These are phyloP conservation scores for Fragaria iinumae DNA, from an alignment of 306 rosid species.

Conservation along the genomic window DNA sequence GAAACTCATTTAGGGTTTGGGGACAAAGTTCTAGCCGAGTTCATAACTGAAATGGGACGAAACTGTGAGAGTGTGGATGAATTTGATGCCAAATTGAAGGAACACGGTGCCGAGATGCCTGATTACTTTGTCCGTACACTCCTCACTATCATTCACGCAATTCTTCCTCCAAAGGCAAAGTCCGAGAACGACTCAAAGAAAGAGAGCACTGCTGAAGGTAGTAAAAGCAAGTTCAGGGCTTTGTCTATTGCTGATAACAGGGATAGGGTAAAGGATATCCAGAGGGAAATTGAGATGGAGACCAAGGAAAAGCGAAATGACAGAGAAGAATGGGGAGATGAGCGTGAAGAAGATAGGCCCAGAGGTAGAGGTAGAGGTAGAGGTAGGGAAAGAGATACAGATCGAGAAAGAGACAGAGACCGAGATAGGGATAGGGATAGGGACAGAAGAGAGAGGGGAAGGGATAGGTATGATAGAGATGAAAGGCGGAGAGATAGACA, in stretches of 20 bases:
- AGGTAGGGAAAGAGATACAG: slow-evolving; percentile 33
- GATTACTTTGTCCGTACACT: slow-evolving; percentile 78
- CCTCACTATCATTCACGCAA: slow-evolving; percentile 68
- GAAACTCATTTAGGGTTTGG: slow-evolving; percentile 76
- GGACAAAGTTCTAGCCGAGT: slow-evolving; percentile 76
- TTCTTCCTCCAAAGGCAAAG: slow-evolving; percentile 66
- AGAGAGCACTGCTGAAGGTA: slow-evolving; percentile 41
- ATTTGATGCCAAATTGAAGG: slow-evolving; percentile 64
- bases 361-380: slow-evolving; percentile 43
- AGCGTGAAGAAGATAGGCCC: slow-evolving; percentile 22
- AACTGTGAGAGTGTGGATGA: slow-evolving; percentile 54
- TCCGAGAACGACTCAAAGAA: slow-evolving; percentile 37
- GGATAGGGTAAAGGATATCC: slow-evolving; percentile 60
- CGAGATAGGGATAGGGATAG: background rate
- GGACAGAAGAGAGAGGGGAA: slow-evolving; percentile 25
- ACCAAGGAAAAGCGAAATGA: slow-evolving; percentile 27
- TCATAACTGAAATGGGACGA: slow-evolving; percentile 68
- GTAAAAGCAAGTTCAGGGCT: slow-evolving; percentile 49
- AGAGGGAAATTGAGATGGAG: slow-evolving; percentile 65
- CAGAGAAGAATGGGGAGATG: slow-evolving; percentile 26
- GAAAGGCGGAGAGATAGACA: slow-evolving; percentile 33
- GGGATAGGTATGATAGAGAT: slow-evolving; percentile 28
- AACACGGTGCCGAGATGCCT: slow-evolving; percentile 73
- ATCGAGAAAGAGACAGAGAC: background rate
- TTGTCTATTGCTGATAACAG: slow-evolving; percentile 56